Evolutionary conservation across 2,329 filamentous ascomycete species (phyloP), one percentile per base, ranked within the genome.

Genomic region (Metarhizium humberi): DNA sequence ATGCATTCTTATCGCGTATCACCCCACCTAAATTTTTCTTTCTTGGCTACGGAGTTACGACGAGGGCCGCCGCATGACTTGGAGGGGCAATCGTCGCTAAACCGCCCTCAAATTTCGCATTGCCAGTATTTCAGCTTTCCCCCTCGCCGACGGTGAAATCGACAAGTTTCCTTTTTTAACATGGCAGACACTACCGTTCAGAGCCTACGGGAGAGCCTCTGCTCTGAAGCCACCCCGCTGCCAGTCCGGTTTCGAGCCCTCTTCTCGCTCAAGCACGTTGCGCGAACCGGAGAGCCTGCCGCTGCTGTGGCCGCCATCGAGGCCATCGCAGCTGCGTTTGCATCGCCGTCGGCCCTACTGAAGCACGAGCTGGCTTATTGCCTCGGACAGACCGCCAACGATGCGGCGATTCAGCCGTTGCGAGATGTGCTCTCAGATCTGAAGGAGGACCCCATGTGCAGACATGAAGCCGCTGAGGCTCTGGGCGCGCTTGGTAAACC

Each of bases 281-380:
- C 94, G 50, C 85, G 82, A 56, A 81, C 85, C 60, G 71, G 75
- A 7, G 83, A 85, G 46, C 81, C 87, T 18, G 84, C 86, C 62
- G 68, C 72, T 36, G 71, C 75, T 36, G 58, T 67, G 51, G 76
- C 76, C 10, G 82, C 84, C 51, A 82, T 87, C 62, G 79, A 85
- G 55, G 92, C 94, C 46, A 99, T 99, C 63, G 91, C 92, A 2
- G 90, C 91, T 7, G 92, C 79, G 2, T 94, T 99, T 63, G 66
- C 77, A 0, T 95, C 92, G 3, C 85, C 88, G 0, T 97, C 92
- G 4, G 92, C 90, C 3, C 79, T 97, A 8, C 78, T 97, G 50
- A 97, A 97, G 76, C 94, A 99, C 71, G 94, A 99, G 70, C 80
- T 99, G 51, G 94, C 94, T 30, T 99, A 99, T 75, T 99, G 94